A percentile compares a stretch with the other conserved stretches of the same genome.
Evolutionary conservation across 176 grass and related monocot genomes (phyloP).

Genomic region (Hordeum marinum): DNA sequence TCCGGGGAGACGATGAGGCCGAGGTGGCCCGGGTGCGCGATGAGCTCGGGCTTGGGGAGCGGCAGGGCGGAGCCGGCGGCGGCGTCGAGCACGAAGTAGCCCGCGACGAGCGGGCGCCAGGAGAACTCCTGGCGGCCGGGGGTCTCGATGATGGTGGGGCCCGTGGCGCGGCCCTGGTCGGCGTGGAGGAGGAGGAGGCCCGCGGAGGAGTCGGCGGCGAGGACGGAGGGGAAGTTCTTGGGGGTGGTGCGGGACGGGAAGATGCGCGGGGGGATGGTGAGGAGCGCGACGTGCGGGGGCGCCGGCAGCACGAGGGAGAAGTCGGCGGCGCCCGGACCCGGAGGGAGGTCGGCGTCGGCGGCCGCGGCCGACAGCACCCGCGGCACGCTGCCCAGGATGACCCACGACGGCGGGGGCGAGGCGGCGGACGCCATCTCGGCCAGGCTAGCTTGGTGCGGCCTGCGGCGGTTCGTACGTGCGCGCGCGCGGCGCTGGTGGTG

Average conservation of each 20-base stretch:
- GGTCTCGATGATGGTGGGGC: neutral
- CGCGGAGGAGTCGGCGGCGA: neutral
- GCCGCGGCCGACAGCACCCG: neutral
- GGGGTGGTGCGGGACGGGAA: neutral
- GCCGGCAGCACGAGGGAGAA: neutral
- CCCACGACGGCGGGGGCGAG: neutral
- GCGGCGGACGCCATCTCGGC: neutral
- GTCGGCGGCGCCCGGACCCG: neutral
- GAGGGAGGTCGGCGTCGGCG: neutral
- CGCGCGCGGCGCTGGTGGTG: neutral
- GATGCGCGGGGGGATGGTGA: neutral
- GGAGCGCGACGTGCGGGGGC: neutral
- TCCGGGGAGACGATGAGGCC: neutral
- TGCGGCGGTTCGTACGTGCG: neutral
- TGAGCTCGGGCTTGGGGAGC: neutral
- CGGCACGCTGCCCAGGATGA: constrained; percentile 5
- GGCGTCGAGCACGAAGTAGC: neutral
- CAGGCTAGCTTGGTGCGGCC: neutral
- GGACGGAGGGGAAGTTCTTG: neutral
- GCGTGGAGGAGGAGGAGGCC: neutral
- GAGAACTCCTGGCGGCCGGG: neutral
- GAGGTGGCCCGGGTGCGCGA: neutral
- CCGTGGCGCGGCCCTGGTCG: neutral
- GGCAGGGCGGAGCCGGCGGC: neutral
- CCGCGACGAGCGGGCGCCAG: neutral